phyloP scores from a whole-genome alignment of 2,329 filamentous ascomycete species.

The Neurospora sp. region DNA sequence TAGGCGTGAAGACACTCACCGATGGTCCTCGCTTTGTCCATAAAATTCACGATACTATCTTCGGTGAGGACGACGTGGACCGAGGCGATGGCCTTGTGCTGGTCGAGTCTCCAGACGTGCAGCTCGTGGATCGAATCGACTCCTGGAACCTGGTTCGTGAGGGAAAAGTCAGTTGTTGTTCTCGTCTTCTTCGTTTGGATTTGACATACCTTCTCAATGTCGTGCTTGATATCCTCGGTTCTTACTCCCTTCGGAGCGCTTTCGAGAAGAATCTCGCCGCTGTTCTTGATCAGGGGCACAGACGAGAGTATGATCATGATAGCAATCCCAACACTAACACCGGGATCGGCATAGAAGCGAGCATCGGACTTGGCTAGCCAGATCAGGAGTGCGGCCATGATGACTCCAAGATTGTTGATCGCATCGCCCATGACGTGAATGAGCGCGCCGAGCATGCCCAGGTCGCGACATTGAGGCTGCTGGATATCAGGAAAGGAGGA shows the following conservation, averaged over 20 bases:
- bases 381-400: slow-evolving; percentile 57
- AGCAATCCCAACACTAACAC: slow-evolving; percentile 56
- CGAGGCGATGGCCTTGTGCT: slow-evolving; percentile 58
- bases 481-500: slow-evolving; percentile 18
- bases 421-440: slow-evolving; percentile 64
- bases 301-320: slow-evolving; percentile 61
- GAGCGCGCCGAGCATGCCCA: slow-evolving; percentile 63
- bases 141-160: slow-evolving; percentile 44
- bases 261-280: slow-evolving; percentile 58
- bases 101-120: slow-evolving; percentile 64
- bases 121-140: slow-evolving; percentile 60
- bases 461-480: slow-evolving; percentile 37
- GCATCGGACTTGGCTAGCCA: slow-evolving; percentile 49
- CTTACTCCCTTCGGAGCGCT: slow-evolving; percentile 52
- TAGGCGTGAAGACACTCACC: slow-evolving; percentile 63
- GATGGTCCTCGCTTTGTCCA: slow-evolving; percentile 49
- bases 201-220: slow-evolving; percentile 49
- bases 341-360: slow-evolving; percentile 64
- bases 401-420: slow-evolving; percentile 67
- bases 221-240: slow-evolving; percentile 53
- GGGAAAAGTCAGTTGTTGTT: slow-evolving; percentile 7
- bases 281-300: slow-evolving; percentile 49
- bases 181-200: background rate
- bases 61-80: slow-evolving; percentile 57
- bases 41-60: slow-evolving; percentile 46